Conservation (phyloP, 2,329 filamentous ascomycete genomes). For the Neocucurbitaria cava region DNA sequence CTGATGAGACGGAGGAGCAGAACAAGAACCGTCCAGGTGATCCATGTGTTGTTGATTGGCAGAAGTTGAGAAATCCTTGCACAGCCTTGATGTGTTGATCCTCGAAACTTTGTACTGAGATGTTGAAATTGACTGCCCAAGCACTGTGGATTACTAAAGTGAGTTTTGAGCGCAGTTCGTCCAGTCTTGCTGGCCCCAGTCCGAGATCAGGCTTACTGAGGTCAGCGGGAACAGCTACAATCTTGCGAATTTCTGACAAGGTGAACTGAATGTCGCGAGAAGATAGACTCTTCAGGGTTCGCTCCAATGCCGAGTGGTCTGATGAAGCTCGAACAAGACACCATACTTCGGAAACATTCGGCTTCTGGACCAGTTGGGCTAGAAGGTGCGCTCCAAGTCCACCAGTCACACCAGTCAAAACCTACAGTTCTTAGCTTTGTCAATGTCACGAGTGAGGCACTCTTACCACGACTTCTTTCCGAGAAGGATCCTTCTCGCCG, state of each 20-base stretch:
- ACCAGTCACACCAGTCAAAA: constrained; percentile 71
- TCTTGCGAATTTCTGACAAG: constrained; percentile 30
- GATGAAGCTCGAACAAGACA: constrained; percentile 59
- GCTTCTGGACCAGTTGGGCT: constrained; percentile 37
- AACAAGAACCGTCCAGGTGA: constrained; percentile 53
- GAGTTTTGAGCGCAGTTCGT: constrained; percentile 32
- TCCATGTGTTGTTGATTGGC: constrained; percentile 40
- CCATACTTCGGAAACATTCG: constrained; percentile 53
- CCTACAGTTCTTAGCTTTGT: constrained; percentile 22
- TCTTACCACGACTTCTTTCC: constrained; percentile 23
- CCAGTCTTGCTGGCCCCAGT: constrained; percentile 33
- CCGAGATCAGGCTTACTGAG: constrained; percentile 53
- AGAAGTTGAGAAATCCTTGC: constrained; percentile 53
- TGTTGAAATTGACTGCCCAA: constrained; percentile 66
- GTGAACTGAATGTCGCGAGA: constrained; percentile 47
- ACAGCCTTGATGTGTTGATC: constrained; percentile 54
- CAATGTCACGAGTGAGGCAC: neutral
- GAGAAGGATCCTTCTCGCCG: neutral
- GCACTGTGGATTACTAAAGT: constrained; percentile 59
- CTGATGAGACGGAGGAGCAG: constrained; percentile 56
- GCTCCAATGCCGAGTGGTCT: constrained; percentile 40
- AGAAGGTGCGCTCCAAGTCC: constrained; percentile 69
- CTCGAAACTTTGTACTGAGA: constrained; percentile 60
- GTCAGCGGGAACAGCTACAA: constrained; percentile 51
- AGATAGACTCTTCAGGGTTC: constrained; percentile 46